Base-by-base conservation (phyloP, 805 yeast genomes). In the Danielia reshetovae region DNA sequence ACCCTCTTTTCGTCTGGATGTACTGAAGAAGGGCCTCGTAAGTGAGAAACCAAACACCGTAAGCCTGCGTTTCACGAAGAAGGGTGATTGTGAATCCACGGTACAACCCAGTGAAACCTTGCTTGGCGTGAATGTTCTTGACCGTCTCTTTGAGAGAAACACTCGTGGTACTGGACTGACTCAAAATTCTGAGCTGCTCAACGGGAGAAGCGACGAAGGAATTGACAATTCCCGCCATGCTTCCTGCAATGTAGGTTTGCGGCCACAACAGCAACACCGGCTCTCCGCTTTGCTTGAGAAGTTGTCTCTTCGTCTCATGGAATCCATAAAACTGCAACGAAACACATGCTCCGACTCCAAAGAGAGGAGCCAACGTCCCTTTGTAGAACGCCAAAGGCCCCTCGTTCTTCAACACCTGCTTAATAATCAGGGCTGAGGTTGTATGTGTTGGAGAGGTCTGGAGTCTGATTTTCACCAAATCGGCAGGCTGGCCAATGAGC, bases 1-100 rank as follows among this genome's bases (percentile, higher is more conserved):
- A 65, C 22, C 56, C 55, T 24, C 62, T 59, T 5, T 42, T 38
- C 9, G 54, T 46, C 24, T 61, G 57, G 16, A 71, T 59, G 33
- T 51, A 50, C 29, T 59, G 60, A 49, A 81, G 74, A 36, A 80
- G 57, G 29, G 58, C 64, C 52, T 81, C 88, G 50, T 77, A 81
- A 1, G 85, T 66, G 39, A 78, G 57, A 46, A 81, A 81, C 88
- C 88, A 81, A 11, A 79, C 75, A 5, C 88, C 88, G 49, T 81
- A 81, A 0, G 86, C 85, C 54, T 80, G 86, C n/a, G 72, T 58
- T 48, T 80, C 86, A 39, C 86, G 61, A 9, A 74, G 28, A 1
- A 75, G 46, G 0, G 86, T 80, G 37, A 80, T 70, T 3, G 60
- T 45, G 12, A 63, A 57, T 0, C 86, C 86, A 35, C 86, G 58